Percentiles rank a stretch among this genome's conserved stretches.
Conservation (phyloP, 2,329 filamentous ascomycete species). For the Trichophaea hybrida region DNA sequence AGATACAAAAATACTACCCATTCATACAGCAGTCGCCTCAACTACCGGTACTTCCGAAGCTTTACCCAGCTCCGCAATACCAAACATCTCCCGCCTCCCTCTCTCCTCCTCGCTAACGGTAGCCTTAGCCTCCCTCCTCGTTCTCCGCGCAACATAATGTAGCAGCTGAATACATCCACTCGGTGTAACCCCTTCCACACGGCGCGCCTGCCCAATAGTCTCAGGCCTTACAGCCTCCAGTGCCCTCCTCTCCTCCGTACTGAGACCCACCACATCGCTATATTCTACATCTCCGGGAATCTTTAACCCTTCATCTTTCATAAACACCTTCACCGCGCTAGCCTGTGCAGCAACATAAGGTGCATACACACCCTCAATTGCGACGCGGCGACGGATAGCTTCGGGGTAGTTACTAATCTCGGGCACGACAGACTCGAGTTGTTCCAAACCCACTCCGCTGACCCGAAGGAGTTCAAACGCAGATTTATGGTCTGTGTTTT, state of each 20-base stretch:
- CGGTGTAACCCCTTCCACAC: constrained; percentile 56
- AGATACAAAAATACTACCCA: not conserved
- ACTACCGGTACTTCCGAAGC: not conserved
- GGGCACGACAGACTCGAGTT: constrained; percentile 45
- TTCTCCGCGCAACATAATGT: constrained; percentile 42
- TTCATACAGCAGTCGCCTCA: not conserved
- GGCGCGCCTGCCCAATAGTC: constrained; percentile 71
- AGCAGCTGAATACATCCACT: constrained; percentile 40
- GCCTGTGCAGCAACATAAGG: constrained; percentile 69
- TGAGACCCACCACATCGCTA: constrained; percentile 54
- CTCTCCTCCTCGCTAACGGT: constrained; percentile 9
- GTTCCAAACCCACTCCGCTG: constrained; percentile 40
- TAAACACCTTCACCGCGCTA: constrained; percentile 49
- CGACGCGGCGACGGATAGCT: constrained; percentile 52
- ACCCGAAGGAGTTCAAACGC: constrained; percentile 70
- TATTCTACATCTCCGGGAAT: constrained; percentile 70
- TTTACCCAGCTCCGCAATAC: not conserved
- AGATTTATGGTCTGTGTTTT: constrained; percentile 50
- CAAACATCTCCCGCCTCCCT: constrained; percentile 6
- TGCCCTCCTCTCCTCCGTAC: constrained; percentile 60
- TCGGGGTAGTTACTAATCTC: constrained; percentile 41
- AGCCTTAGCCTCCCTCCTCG: constrained; percentile 9
- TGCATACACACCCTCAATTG: constrained; percentile 71
- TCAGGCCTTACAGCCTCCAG: constrained; percentile 61
- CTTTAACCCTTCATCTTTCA: constrained; percentile 59